Base-by-base conservation (phyloP, 371 early-diverging fungal species). In the Syncephalis plumigaleata region DNA sequence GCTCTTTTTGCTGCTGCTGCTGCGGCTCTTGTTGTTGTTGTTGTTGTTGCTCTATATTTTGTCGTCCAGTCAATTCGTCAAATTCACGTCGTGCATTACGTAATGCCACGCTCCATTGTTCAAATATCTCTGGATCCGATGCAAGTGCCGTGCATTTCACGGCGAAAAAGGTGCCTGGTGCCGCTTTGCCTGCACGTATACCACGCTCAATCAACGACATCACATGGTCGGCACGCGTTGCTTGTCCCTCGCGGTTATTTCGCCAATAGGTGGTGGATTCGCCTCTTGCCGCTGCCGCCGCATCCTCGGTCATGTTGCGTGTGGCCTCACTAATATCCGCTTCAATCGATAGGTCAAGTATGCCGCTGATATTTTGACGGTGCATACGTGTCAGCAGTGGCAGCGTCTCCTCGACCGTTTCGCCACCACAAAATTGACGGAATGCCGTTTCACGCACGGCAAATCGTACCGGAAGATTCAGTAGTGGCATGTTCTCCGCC, bases 381-480 rank as follows among this genome's bases (percentile, higher is more conserved):
- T 75, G 59, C 47, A 92, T 69, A 18, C 55, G 44, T 36, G 71
- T 69, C 87, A 96, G 91, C 15, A 78, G 77, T n/a, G 78, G 75
- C 8, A 78, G 64, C 49, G 90, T 84, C 55, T 91, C 91, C 11
- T 75, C 75, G 24, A 82, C 70, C 15, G 80, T 78, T 63, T 96
- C 94, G 48, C 97, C 97, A 38, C 66, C 93, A 58, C 91, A 91
- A 61, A 93, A 93, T 51, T 87, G 86, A 24, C 69, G 70, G 65
- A 91, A 93, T 64, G 91, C 87, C 13, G 91, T 88, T 37, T 70
- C 67, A 60, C 77, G 79, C 48, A 91, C 66, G n/a, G 84, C 57
- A 57, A 70, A 75, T 56, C 87, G 73, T 9, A 71, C 63, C 5
- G 70, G 67, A 1, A 61, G 52, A 18, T 71, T 58, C 7, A 31